Percentiles rank a stretch among this genome's conserved stretches.
These are phyloP conservation scores for Penicillium nordicum DNA, from an alignment of 2,329 filamentous ascomycete genomes.

Conservation along the genomic window DNA sequence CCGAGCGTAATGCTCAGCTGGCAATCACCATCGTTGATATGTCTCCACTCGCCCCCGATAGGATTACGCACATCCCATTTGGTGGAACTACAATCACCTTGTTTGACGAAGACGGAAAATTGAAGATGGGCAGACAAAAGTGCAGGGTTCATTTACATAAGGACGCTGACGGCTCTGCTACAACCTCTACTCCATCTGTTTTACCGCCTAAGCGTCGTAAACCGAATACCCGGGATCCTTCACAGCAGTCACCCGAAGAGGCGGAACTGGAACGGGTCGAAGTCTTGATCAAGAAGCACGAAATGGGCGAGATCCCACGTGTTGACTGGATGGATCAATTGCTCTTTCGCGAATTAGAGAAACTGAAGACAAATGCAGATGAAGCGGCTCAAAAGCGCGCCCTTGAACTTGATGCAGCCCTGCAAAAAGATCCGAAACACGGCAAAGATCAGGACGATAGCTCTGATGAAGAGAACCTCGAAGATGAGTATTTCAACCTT, in stretches of 20 bases:
- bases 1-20: conserved; percentile 77
- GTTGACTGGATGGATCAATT: conserved; percentile 95
- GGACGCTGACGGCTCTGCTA: conserved; percentile 78
- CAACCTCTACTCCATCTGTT: conserved; percentile 72
- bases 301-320: conserved; percentile 91
- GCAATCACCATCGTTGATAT: conserved; percentile 96
- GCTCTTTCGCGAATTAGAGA: conserved; percentile 87
- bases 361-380: conserved; percentile 63
- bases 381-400: conserved; percentile 60
- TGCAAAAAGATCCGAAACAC: conserved; percentile 23
- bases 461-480: conserved; percentile 39
- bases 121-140: conserved; percentile 89
- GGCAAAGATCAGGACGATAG: conserved; percentile 39
- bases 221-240: conserved; percentile 46
- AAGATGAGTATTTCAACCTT: conserved; percentile 70
- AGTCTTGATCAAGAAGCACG: conserved; percentile 90
- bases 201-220: conserved; percentile 54
- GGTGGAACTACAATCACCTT: conserved; percentile 87
- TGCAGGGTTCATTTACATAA: conserved; percentile 79
- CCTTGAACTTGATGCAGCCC: conserved; percentile 32
- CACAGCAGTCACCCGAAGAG: conserved; percentile 62
- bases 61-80: conserved; percentile 79
- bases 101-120: conserved; percentile 89
- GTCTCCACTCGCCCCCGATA: conserved; percentile 68
- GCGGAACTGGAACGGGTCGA: conserved; percentile 88